Evolutionary conservation across 2,329 filamentous ascomycete species (phyloP).

Genomic region (Emmonsia crescens): DNA sequence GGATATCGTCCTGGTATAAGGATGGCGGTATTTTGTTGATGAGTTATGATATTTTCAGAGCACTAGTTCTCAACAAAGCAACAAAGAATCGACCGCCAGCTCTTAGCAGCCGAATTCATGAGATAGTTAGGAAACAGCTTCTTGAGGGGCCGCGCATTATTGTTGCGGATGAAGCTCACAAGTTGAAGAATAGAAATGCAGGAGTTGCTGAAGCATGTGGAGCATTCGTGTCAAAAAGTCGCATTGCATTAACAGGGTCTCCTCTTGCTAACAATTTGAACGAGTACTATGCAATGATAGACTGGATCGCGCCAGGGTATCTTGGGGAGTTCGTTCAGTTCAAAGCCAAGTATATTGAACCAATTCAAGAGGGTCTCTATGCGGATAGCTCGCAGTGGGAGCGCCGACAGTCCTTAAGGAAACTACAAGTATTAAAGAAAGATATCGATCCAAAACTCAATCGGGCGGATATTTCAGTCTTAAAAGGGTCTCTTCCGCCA

Average conservation of each 20-base stretch:
- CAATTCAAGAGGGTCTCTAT: constrained; percentile 63
- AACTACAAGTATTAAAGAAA: constrained; percentile 58
- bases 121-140: constrained; percentile 40
- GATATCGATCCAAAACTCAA: constrained; percentile 69
- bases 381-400: constrained; percentile 49
- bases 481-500: constrained; percentile 56
- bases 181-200: constrained; percentile 55
- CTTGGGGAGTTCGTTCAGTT: constrained; percentile 62
- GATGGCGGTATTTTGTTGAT: constrained; percentile 65
- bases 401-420: constrained; percentile 51
- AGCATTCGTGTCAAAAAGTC: constrained; percentile 53
- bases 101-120: constrained; percentile 28
- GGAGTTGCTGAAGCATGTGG: constrained; percentile 44
- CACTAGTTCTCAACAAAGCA: constrained; percentile 29
- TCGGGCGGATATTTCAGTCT: constrained; percentile 57
- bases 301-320: constrained; percentile 74
- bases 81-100: constrained; percentile 16
- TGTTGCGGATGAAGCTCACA: constrained; percentile 76
- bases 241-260: constrained; percentile 78
- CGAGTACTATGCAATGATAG: constrained; percentile 79
- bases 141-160: constrained; percentile 57
- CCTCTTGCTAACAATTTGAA: constrained; percentile 73
- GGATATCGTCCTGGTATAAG: constrained; percentile 49
- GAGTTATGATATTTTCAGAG: constrained; percentile 60
- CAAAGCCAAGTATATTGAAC: constrained; percentile 54